Percentiles rank a stretch among this genome's conserved stretches.
Conservation (phyloP, 768 basidiomycete genomes). For the Holtermannia corniformis region DNA sequence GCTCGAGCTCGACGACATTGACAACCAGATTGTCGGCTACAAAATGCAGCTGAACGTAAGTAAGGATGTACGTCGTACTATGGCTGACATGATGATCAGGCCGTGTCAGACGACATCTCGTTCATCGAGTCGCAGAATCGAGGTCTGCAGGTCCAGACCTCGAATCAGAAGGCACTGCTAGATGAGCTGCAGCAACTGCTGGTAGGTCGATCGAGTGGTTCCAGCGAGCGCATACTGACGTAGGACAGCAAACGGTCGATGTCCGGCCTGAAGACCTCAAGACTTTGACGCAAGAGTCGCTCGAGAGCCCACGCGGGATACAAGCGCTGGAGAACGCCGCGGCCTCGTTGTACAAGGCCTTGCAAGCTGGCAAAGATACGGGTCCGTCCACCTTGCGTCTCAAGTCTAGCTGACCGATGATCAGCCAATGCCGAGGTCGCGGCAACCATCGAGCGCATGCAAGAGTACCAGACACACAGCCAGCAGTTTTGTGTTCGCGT, state of each 20-base stretch:
- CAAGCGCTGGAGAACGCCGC: constrained; percentile 70
- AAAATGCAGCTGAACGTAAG: constrained; percentile 91
- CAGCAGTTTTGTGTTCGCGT: constrained; percentile 86
- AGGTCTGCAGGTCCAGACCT: constrained; percentile 92
- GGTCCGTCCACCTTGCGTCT: constrained; percentile 49
- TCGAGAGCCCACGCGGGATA: constrained; percentile 69
- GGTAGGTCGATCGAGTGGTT: constrained; percentile 44
- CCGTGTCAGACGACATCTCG: constrained; percentile 86
- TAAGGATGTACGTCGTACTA: neutral
- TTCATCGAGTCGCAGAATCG: constrained; percentile 95
- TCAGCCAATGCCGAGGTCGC: constrained; percentile 66
- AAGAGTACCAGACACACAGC: constrained; percentile 84
- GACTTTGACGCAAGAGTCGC: constrained; percentile 75
- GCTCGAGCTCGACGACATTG: constrained; percentile 79
- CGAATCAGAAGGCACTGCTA: constrained; percentile 80
- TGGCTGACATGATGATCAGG: constrained; percentile 46
- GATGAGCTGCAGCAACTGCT: constrained; percentile 78
- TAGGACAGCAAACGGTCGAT: constrained; percentile 75
- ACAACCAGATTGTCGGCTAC: constrained; percentile 79
- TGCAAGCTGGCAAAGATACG: constrained; percentile 79
- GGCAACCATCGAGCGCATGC: constrained; percentile 86
- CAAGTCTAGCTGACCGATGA: too few species aligned
- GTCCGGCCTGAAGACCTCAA: constrained; percentile 69
- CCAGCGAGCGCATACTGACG: constrained; percentile 2
- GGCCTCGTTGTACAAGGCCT: constrained; percentile 83